Base-by-base conservation (phyloP, 2,329 filamentous ascomycete genomes). In the Sphaerulina populicola region DNA sequence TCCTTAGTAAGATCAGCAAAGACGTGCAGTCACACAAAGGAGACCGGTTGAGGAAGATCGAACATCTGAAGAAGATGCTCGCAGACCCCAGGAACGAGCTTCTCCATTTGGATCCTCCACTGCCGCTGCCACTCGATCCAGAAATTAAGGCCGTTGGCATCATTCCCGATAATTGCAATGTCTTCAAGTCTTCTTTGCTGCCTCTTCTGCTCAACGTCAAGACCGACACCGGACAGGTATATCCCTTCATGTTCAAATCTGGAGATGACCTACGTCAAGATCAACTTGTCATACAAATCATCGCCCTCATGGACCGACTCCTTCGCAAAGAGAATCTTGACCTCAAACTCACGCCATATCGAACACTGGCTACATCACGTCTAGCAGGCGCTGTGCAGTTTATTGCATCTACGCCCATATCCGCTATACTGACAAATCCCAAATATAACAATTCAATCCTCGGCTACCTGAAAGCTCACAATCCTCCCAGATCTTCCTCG, bases 291-390 rank as follows among this genome's bases (percentile, higher is more conserved):
- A 94, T 98, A 49, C 93, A 88, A 64, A 97, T 97, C 64, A 96
- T 98, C 67, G 94, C 88, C 0, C 78, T 98, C 12, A 98, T 98
- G 93, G 93, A 98, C 63, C 87, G 91, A 52, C 80, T 98, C 1
- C 77, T 98, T 4, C 87, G 88, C 53, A 96, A 97, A 65, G 93
- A 98, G 66, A 97, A 98, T 55, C 76, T 98, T 8, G 93, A 98
- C 65, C 77, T 98, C 40, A 96, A 94, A 65, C 77, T 98, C 1
- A 91, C 91, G 0, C 93, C 93, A 0, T 98, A 98, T 73, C 91
- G 91, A 62, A 96, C 97, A 57, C 79, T 98, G 7, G 93, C 93
- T 1, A 98, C 93, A 2, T 90, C 88, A 56, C 86, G 88, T 8
- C 85, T 81, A 0, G 90, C 90, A 2, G 93, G 93, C 6, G 88